phyloP scores from a whole-genome alignment of 176 grass and related monocot species.

The Alloteropsis semialata region DNA sequence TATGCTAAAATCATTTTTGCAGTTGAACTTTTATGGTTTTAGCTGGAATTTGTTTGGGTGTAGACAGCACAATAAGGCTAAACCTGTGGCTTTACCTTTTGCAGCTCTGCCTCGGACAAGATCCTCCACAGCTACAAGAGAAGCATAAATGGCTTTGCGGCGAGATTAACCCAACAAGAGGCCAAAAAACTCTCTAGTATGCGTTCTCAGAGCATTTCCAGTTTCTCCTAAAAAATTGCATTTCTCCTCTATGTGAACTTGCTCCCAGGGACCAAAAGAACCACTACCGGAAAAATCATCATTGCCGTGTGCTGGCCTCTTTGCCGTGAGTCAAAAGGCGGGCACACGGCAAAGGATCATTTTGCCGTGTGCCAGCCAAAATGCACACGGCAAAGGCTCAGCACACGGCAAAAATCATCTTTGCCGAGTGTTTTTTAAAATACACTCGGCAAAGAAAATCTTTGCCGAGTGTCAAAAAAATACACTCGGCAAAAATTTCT shows the following conservation, averaged over 20 bases:
- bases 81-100: neutral
- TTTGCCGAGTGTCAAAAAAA: too few relatives aligned
- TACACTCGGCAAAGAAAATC: too few relatives aligned
- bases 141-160: slow-evolving; percentile 40
- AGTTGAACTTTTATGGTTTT: neutral
- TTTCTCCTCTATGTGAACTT: neutral
- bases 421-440: too few relatives aligned
- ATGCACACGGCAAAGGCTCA: too few relatives aligned
- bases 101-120: slow-evolving; percentile 28
- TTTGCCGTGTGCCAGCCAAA: too few relatives aligned
- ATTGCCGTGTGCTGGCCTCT: too few relatives aligned
- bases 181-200: slow-evolving; percentile 23
- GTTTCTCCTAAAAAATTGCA: neutral
- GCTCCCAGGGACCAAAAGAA: too few relatives aligned
- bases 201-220: neutral
- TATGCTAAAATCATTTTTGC: neutral
- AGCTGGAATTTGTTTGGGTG: neutral
- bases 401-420: too few relatives aligned
- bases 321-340: too few relatives aligned
- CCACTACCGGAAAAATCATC: too few relatives aligned
- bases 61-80: neutral
- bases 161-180: slow-evolving; percentile 10
- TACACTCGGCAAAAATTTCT: too few relatives aligned
- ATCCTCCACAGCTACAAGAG: slow-evolving; percentile 40
- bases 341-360: too few relatives aligned